These are phyloP conservation scores for Citrus inodora DNA, from an alignment of 345 rosid species.

Conservation along the genomic window DNA sequence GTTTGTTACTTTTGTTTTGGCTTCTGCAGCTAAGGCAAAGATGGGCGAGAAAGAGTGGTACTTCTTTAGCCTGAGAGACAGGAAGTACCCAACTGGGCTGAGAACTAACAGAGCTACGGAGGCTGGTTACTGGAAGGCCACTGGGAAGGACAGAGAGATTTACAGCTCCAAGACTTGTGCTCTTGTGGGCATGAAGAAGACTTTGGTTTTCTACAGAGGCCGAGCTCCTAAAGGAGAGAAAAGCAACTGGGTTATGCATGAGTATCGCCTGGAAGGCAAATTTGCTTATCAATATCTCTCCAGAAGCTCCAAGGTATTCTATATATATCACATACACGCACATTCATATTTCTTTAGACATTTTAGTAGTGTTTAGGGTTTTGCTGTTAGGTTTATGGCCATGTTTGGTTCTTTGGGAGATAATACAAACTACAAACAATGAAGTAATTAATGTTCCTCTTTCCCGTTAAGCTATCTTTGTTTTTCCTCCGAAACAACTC, in stretches of 20 bases:
- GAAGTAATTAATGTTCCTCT: not conserved
- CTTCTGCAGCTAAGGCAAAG: slow-evolving; percentile 65
- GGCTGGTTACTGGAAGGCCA: slow-evolving; percentile 98
- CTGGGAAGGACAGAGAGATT: slow-evolving; percentile 91
- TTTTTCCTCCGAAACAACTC: not conserved
- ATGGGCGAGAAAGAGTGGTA: slow-evolving; percentile 99
- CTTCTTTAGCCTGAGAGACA: slow-evolving; percentile 76
- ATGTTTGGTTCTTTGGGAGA: not conserved
- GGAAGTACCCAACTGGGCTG: slow-evolving; percentile 94
- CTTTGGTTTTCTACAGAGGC: slow-evolving; percentile 83
- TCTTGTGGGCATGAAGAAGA: slow-evolving; percentile 92
- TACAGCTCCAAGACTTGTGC: slow-evolving; percentile 79
- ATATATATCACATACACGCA: no score
- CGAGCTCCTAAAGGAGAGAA: slow-evolving; percentile 95
- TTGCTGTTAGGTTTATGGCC: not conserved
- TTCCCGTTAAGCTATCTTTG: not conserved
- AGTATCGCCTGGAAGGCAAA: slow-evolving; percentile 93
- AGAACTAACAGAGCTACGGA: slow-evolving; percentile 92
- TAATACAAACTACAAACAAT: not conserved
- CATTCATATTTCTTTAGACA: no score
- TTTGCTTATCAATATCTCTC: slow-evolving; percentile 81
- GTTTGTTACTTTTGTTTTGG: not conserved
- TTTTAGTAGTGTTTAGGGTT: not conserved
- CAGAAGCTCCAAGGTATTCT: slow-evolving; percentile 61
- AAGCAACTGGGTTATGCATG: slow-evolving; percentile 97